Evolutionary conservation across 116 monocot genomes (phyloP).

Genomic region (Posidonia oceanica): DNA sequence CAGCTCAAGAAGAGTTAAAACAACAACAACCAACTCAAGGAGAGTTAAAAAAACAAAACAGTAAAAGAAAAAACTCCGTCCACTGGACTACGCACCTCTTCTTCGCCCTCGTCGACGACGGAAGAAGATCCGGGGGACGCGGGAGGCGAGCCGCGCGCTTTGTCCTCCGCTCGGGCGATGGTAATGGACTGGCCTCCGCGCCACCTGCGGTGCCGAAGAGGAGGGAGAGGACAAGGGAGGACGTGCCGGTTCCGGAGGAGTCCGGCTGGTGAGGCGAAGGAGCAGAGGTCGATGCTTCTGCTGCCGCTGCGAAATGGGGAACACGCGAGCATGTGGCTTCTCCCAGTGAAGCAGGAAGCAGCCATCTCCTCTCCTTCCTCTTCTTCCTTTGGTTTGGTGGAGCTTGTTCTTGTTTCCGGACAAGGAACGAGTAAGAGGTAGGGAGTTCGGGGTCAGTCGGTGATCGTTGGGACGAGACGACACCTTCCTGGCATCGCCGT

Average conservation of each 20-base stretch:
- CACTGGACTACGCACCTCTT: slow-evolving; percentile 3
- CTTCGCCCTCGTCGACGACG: neutral
- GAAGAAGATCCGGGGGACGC: neutral
- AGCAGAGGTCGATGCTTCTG: neutral
- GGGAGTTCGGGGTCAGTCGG: too few relatives aligned
- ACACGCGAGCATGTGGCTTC: neutral
- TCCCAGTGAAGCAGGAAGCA: slow-evolving; percentile 9
- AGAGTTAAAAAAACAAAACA: neutral
- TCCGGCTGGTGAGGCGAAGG: neutral
- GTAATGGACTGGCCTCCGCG: neutral
- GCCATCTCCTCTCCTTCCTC: neutral
- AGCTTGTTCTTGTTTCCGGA: too few relatives aligned
- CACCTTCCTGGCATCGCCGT: too few relatives aligned
- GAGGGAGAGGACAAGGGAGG: neutral
- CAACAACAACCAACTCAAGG: neutral
- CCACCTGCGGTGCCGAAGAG: neutral
- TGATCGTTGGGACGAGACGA: too few relatives aligned
- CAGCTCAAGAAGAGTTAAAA: neutral
- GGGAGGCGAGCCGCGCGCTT: neutral
- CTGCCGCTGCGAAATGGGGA: neutral
- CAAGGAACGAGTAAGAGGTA: too few relatives aligned
- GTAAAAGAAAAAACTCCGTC: neutral
- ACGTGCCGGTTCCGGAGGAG: neutral
- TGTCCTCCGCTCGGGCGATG: slow-evolving; percentile 11
- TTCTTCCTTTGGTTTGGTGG: too few relatives aligned